A percentile compares a stretch with the other conserved stretches of the same genome.
Evolutionary conservation across 257 asterid genomes (phyloP).

Genomic region (Schizonepeta tenuifolia): DNA sequence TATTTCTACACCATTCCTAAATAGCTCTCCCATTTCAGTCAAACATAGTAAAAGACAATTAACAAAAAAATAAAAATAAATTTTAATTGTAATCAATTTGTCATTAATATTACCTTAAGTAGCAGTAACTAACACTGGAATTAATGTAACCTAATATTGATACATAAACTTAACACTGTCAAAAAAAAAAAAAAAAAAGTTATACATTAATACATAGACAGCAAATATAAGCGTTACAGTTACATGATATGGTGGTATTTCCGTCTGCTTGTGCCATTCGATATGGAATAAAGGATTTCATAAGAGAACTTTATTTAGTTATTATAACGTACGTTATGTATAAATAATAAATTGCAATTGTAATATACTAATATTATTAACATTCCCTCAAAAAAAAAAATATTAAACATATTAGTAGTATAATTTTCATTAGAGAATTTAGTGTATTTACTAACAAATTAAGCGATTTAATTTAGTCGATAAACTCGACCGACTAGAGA

Average conservation of each 20-base stretch:
- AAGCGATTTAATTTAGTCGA: too few species aligned
- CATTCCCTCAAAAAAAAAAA: too few species aligned
- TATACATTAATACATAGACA: neutral
- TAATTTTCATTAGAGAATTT: too few species aligned
- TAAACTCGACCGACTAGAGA: too few species aligned
- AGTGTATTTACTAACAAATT: too few species aligned
- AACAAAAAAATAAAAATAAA: neutral
- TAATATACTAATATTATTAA: neutral
- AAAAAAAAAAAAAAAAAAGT: too few species aligned
- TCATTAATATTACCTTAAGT: slow-evolving; percentile 13
- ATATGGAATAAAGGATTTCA: neutral
- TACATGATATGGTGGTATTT: neutral
- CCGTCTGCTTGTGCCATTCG: neutral
- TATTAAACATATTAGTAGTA: too few species aligned
- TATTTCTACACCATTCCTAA: too few species aligned
- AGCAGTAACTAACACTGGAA: slow-evolving; percentile 2
- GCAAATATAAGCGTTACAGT: slow-evolving; percentile 13
- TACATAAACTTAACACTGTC: too few species aligned
- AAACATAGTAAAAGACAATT: neutral
- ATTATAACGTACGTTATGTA: neutral
- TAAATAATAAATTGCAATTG: neutral
- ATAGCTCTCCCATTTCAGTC: neutral
- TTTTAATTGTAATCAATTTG: neutral
- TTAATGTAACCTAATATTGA: neutral
- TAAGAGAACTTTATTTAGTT: neutral